These are phyloP conservation scores for Senna siamea DNA, from an alignment of 306 rosid species.

Conservation along the genomic window DNA sequence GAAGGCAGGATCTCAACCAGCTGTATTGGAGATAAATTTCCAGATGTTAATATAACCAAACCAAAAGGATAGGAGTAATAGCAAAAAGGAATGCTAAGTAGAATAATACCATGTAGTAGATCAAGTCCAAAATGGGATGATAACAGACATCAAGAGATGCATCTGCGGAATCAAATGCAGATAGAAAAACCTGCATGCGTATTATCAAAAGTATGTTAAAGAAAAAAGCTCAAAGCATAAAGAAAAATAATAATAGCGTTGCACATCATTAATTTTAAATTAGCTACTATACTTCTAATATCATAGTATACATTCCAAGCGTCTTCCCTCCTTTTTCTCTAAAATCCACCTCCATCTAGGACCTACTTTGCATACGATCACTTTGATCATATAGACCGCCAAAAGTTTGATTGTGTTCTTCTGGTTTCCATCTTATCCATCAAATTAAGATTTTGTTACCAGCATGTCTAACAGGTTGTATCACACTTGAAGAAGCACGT, in stretches of 20 bases:
- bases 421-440: constrained; percentile 10
- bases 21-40: constrained; percentile 46
- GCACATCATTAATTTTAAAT: constrained; percentile 11
- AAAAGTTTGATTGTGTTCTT: no score
- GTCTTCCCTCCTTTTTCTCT: constrained; percentile 6
- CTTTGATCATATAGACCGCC: no score
- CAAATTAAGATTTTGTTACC: not conserved
- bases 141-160: constrained; percentile 82
- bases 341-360: constrained; percentile 1
- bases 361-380: no score
- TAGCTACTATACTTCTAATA: constrained; percentile 12
- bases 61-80: not conserved
- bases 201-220: constrained; percentile 39
- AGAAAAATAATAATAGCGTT: constrained; percentile 3
- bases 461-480: not conserved
- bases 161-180: constrained; percentile 75
- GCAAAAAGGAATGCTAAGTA: constrained; percentile 29
- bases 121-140: constrained; percentile 61
- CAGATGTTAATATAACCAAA: not conserved
- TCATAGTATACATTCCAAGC: not conserved
- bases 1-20: constrained; percentile 81
- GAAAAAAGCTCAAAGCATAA: constrained; percentile 19
- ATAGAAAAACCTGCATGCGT: constrained; percentile 70
- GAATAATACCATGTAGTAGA: constrained; percentile 75
- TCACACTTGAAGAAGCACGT: not conserved